Evolutionary conservation across 257 asterid species (phyloP), one percentile per base, ranked within the genome.

Genomic region (Solanum virginianum): DNA sequence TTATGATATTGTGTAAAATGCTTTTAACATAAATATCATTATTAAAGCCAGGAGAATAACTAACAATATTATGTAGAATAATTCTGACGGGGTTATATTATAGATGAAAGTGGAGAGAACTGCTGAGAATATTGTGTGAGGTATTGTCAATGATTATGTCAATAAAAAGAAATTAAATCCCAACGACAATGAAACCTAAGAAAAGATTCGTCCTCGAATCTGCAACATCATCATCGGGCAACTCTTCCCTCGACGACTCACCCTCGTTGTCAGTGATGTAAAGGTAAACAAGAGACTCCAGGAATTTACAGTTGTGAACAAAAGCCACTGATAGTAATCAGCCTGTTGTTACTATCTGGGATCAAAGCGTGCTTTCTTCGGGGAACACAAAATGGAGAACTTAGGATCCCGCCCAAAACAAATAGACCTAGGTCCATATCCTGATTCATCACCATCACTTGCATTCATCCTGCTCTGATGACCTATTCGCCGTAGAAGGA

Each of bases 301-400:
- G 87, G 89, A 69, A 90, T 92, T 85, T 90, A 92, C 97, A 89
- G 18, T 82, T 68, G 75, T 85, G 22, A 41, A 57, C 43, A 39
- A 81, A 70, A 80, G 41, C 51, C 75, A 22, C 24, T 10, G n/a
- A 80, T 80, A 85, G 66, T 45, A 47, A 51, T 63, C 71, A 81
- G 15, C 45, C 86, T 70, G 36, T 39, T 45, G 18, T 79, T 63
- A 36, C 89, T 88, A 92, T 85, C 75, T 66, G 80, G 80, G 57
- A 85, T 75, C 87, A 12, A 22, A 17, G 49, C 80, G 81, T 43
- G 93, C 51, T 87, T 93, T 96, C 87, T 91, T 94, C 1, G 97
- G 95, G 36, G 98, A 94, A 88, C 92, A 80, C 83, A 95, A 90
- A 85, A 94, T 93, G 26, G 98, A 92, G 16, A 89, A 85, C 22